Percentiles rank a stretch among this genome's conserved stretches.
Conservation (phyloP, 345 rosid genomes). For the Melaleuca alternifolia region DNA sequence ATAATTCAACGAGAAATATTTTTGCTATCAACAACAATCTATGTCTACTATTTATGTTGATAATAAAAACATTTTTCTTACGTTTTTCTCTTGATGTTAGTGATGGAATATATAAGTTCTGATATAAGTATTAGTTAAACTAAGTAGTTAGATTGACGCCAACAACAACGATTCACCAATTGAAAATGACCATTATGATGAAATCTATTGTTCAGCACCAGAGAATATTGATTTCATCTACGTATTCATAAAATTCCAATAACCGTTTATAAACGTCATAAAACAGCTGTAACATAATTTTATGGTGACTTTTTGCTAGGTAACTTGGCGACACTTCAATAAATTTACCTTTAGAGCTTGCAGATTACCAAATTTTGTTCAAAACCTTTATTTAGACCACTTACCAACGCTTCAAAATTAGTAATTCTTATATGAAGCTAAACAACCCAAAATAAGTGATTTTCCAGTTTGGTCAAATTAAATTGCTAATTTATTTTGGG, state of each 20-base stretch:
- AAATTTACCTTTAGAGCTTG: no score
- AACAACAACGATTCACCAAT: not conserved
- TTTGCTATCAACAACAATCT: not conserved
- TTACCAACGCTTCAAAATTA: not conserved
- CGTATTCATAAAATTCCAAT: not conserved
- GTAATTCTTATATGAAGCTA: not conserved
- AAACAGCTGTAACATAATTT: not conserved
- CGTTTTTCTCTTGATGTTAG: not conserved
- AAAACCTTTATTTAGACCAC: not conserved
- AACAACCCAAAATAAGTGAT: not conserved
- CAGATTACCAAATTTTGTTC: no score
- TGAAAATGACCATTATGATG: not conserved
- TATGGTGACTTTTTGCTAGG: not conserved
- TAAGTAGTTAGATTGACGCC: not conserved
- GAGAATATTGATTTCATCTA: not conserved
- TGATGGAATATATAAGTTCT: not conserved
- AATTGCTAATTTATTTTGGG: not conserved
- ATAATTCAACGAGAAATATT: not conserved
- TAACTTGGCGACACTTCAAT: not conserved
- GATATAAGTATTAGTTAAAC: no score
- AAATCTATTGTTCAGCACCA: not conserved
- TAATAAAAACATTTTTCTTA: not conserved
- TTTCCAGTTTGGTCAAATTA: not conserved
- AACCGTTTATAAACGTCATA: not conserved
- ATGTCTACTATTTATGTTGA: not conserved